Conservation (phyloP, 805 yeast genomes). For the Maudiozyma turicensis region DNA sequence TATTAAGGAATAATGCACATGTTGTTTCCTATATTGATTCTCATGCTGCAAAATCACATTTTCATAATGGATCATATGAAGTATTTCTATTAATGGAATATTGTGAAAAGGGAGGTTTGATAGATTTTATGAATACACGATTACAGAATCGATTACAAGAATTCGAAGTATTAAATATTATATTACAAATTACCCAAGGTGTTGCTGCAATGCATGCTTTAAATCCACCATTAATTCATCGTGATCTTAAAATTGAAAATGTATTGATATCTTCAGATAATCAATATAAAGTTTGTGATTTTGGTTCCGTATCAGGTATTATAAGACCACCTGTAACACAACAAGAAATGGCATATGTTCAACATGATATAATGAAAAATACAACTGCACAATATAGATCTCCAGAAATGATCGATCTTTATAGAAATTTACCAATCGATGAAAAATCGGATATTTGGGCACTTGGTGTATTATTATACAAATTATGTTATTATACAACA, state of each 20-base stretch:
- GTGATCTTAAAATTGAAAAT: constrained; percentile 79
- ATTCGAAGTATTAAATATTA: constrained; percentile 54
- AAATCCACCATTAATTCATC: constrained; percentile 59
- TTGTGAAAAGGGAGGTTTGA: constrained; percentile 64
- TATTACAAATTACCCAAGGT: constrained; percentile 62
- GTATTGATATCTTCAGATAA: constrained; percentile 53
- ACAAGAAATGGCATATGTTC: constrained; percentile 49
- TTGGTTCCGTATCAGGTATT: constrained; percentile 67
- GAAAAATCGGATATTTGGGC: constrained; percentile 87
- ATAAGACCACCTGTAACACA: constrained; percentile 52
- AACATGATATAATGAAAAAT: constrained; percentile 63
- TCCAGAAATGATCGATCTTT: constrained; percentile 76
- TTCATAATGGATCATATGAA: constrained; percentile 51
- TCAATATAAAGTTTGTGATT: constrained; percentile 65
- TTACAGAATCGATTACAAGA: constrained; percentile 58
- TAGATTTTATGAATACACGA: constrained; percentile 71
- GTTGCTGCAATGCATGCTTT: constrained; percentile 72
- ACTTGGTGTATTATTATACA: constrained; percentile 65
- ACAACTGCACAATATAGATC: constrained; percentile 81
- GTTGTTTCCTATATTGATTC: constrained; percentile 91
- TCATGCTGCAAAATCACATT: constrained; percentile 69
- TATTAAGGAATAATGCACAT: constrained; percentile 65
- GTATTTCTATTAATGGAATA: constrained; percentile 75
- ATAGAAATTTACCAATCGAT: constrained; percentile 59
- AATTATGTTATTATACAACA: constrained; percentile 70